Conservation (phyloP, 257 asterid genomes). For the Solanum piurae region DNA sequence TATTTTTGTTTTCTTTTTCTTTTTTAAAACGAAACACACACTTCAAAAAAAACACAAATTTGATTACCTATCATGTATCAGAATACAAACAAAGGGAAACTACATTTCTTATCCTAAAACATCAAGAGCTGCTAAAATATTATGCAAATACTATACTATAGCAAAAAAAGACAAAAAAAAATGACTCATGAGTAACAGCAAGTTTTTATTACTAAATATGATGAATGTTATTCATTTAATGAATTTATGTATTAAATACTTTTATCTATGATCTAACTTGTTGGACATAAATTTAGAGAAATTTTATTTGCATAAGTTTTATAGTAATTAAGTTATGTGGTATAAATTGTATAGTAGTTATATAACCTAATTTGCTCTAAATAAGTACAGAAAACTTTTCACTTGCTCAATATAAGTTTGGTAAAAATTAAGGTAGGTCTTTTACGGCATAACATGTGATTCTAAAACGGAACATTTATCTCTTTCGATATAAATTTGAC, state of each 20-base stretch:
- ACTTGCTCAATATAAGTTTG: background rate
- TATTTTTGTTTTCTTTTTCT: background rate
- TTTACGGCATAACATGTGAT: background rate
- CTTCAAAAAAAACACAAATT: background rate
- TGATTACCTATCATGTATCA: background rate
- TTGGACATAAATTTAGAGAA: no score
- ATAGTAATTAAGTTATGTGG: background rate
- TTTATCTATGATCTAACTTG: background rate
- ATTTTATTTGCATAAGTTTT: background rate
- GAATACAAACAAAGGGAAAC: background rate
- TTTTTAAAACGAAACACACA: background rate
- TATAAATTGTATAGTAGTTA: background rate
- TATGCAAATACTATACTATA: background rate
- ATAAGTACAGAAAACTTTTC: background rate
- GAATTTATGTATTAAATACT: background rate
- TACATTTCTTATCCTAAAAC: background rate
- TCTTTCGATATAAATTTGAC: background rate
- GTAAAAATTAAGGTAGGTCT: background rate
- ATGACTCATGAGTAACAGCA: background rate
- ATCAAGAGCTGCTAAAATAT: background rate
- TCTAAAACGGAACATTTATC: background rate
- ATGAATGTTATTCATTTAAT: background rate
- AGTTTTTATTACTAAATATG: background rate
- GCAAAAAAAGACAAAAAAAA: background rate
- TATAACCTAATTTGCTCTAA: background rate